phyloP scores from a whole-genome alignment of 108 stramenopile species.

The Stephanodiscus minutulus region DNA sequence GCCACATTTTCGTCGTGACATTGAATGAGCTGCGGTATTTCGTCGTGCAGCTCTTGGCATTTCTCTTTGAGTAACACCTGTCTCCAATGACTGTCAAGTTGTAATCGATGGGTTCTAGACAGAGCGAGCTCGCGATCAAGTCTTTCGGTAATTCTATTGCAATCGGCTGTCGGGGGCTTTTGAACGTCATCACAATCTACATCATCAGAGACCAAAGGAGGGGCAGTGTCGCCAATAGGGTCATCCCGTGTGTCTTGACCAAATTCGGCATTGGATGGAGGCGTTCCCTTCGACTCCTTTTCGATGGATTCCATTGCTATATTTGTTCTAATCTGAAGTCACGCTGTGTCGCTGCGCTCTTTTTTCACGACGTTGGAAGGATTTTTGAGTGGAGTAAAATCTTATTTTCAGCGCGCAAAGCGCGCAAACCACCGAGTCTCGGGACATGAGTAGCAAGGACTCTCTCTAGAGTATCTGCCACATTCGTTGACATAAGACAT shows the following conservation, averaged over 20 bases:
- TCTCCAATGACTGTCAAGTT: conserved; percentile 44
- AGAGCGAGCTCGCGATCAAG: conserved; percentile 42
- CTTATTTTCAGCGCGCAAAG: not conserved
- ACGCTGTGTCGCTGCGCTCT: too few relatives aligned
- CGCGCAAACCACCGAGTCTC: too few relatives aligned
- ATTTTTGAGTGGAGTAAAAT: too few relatives aligned
- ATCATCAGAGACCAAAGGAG: not conserved
- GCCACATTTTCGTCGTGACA: conserved; percentile 40
- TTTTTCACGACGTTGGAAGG: too few relatives aligned
- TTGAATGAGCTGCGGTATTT: conserved; percentile 26
- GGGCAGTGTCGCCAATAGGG: too few relatives aligned
- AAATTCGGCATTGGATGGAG: too few relatives aligned
- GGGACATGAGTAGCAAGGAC: too few relatives aligned
- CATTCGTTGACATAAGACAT: not conserved
- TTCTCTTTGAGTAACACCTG: conserved; percentile 46
- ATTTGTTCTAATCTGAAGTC: too few relatives aligned
- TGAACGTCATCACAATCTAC: not conserved
- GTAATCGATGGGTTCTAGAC: conserved; percentile 33
- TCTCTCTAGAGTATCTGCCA: too few relatives aligned
- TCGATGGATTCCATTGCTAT: too few relatives aligned
- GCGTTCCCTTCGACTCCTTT: too few relatives aligned
- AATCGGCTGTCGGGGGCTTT: not conserved
- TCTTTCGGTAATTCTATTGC: conserved; percentile 18
- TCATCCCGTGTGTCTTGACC: too few relatives aligned
- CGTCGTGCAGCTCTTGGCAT: conserved; percentile 42